Evolutionary conservation across 371 early-diverging fungal genomes (phyloP), one percentile per base, ranked within the genome.

Genomic region (Mortierella sp.): DNA sequence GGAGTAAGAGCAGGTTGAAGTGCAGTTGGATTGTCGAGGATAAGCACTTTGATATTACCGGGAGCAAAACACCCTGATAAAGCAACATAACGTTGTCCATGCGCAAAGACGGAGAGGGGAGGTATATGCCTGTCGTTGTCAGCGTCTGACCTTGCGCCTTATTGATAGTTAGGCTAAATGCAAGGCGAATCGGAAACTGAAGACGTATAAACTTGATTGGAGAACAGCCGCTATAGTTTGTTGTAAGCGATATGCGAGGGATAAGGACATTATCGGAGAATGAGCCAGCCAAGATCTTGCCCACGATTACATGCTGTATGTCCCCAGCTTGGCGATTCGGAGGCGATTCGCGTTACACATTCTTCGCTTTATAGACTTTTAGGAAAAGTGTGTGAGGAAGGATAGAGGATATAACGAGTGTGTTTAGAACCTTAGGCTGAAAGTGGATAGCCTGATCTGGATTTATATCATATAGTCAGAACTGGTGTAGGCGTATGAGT

Each of bases 111-210:
- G 70, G 68, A 55, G 11, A 19, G 42, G 28, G 81, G 3, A 88
- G 70, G 74, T 87, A 89, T 4, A 89, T 21, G 19, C 85, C 88
- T 11, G 82, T 79, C 1, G 9, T 50, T 44, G 75, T 48, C 16
- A 85, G 72, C 3, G 82, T 83, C 63, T 89, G 82, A 2, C 88
- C 87, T 82, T 87, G 89, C 3, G 88, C 38, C 72, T 87, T 89
- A 71, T 89, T 85, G 34, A 89, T 82, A 7, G 81, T 84, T 82
- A 89, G 81, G 0, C 77, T 74, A 79, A 84, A 87, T 0, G 87
- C 83, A 16, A 80, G 81, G 47, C 74, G 54, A 28, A 89, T 44
- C 0, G 82, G 84, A n/a, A 89, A 89, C 68, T 80, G 81, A 2
- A 26, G 24, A 9, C 68, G 42, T 34, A 24, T 58, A 31, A 81